Evolutionary conservation across 1,139 yeast species (phyloP).

Genomic region (Yamadazyma friedrichii): DNA sequence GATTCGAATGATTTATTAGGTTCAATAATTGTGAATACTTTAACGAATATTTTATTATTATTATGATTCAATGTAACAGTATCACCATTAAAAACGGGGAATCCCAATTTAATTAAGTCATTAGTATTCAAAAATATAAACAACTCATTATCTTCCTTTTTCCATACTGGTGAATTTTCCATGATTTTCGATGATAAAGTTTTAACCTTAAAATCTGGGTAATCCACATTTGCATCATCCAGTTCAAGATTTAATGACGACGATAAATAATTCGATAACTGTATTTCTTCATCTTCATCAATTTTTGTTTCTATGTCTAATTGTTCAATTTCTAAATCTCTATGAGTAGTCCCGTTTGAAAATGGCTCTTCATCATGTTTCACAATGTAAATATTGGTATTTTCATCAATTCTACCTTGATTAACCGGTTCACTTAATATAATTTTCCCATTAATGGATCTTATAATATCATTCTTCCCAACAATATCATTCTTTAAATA

Average conservation of each 20-base stretch:
- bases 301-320: conserved; percentile 7
- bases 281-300: conserved; percentile 20
- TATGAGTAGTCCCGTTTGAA: neutral
- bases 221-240: conserved; percentile 11
- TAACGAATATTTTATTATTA: conserved; percentile 33
- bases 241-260: conserved; percentile 25
- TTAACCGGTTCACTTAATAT: conserved; percentile 69
- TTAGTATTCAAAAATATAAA: conserved; percentile 53
- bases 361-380: conserved; percentile 19
- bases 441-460: conserved; percentile 49
- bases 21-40: conserved; percentile 61
- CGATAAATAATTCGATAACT: conserved; percentile 37
- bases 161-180: conserved; percentile 29
- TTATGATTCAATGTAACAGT: conserved; percentile 41
- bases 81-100: conserved; percentile 67
- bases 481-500: conserved; percentile 36
- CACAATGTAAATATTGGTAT: conserved; percentile 55
- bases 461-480: conserved; percentile 31
- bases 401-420: conserved; percentile 53
- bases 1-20: conserved; percentile 47
- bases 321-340: conserved; percentile 5
- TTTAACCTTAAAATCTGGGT: conserved; percentile 20
- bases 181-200: conserved; percentile 33
- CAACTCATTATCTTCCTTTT: conserved; percentile 41
- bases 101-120: conserved; percentile 56